Percentiles rank a stretch among this genome's conserved stretches.
These are phyloP conservation scores for Arabidopsis suecica DNA, from an alignment of 345 rosid genomes.

Conservation along the genomic window DNA sequence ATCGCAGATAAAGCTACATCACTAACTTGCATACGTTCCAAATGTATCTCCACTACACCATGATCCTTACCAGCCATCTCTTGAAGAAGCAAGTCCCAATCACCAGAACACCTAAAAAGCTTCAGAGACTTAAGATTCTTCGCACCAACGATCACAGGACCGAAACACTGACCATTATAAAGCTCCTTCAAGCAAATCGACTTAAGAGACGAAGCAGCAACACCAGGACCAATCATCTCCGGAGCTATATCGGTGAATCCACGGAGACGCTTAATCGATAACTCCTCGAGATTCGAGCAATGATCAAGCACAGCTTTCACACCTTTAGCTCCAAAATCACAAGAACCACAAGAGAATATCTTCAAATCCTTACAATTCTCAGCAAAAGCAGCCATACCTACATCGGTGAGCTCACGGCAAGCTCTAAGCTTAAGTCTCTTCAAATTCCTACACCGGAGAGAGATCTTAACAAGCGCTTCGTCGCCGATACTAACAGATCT, in stretches of 20 bases:
- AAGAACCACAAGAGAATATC: constrained; percentile 86
- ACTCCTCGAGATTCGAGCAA: constrained; percentile 71
- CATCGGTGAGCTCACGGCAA: constrained; percentile 78
- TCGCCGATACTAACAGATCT: constrained; percentile 75
- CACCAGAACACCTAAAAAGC: constrained; percentile 85
- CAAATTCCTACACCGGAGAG: constrained; percentile 67
- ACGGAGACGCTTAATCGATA: constrained; percentile 83
- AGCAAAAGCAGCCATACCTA: constrained; percentile 70
- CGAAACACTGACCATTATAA: constrained; percentile 76
- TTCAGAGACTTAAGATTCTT: constrained; percentile 67
- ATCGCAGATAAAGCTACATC: constrained; percentile 64
- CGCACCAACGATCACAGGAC: constrained; percentile 64
- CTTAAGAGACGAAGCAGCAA: constrained; percentile 64
- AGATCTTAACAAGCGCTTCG: constrained; percentile 70
- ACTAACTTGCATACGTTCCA: constrained; percentile 73
- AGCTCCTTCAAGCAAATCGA: constrained; percentile 77
- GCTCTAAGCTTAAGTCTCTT: constrained; percentile 82
- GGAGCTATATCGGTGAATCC: constrained; percentile 61
- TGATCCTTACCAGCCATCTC: constrained; percentile 52
- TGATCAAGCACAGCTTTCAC: constrained; percentile 82
- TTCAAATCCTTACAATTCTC: constrained; percentile 73
- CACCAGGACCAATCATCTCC: constrained; percentile 69
- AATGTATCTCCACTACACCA: constrained; percentile 67
- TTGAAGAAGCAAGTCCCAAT: constrained; percentile 71
- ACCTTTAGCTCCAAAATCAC: constrained; percentile 80